phyloP scores from a whole-genome alignment of 2,329 filamentous ascomycete species.

The Aureobasidium sp. region DNA sequence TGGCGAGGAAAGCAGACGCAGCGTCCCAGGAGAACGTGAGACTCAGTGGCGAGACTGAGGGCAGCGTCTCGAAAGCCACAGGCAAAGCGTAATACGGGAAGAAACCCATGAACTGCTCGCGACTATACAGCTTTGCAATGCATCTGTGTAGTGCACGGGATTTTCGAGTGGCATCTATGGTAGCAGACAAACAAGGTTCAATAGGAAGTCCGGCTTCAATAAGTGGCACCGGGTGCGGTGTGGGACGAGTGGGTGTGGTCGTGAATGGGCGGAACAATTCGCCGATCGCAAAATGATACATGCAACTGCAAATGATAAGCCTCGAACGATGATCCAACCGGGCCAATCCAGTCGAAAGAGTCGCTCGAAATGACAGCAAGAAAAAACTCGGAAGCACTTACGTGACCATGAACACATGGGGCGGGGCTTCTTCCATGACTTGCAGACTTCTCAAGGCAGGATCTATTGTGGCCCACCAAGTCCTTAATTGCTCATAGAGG shows the following conservation, averaged over 20 bases:
- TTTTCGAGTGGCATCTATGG: background rate
- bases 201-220: background rate
- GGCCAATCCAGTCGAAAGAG: too few relatives aligned
- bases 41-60: background rate
- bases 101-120: background rate
- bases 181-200: background rate
- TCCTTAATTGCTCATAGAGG: too few relatives aligned
- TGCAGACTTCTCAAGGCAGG: too few relatives aligned
- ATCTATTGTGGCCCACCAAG: too few relatives aligned
- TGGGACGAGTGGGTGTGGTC: background rate
- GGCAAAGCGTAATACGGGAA: background rate
- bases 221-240: background rate
- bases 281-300: background rate
- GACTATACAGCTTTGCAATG: background rate
- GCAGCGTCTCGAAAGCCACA: background rate
- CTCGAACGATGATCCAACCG: too few relatives aligned
- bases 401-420: too few relatives aligned
- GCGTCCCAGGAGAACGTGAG: background rate
- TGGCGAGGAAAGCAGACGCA: background rate
- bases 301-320: background rate
- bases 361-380: too few relatives aligned
- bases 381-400: too few relatives aligned
- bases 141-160: background rate
- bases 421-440: too few relatives aligned
- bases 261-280: background rate